phyloP scores from a whole-genome alignment of 208 protist species.

The Novymonas esmeraldas region DNA sequence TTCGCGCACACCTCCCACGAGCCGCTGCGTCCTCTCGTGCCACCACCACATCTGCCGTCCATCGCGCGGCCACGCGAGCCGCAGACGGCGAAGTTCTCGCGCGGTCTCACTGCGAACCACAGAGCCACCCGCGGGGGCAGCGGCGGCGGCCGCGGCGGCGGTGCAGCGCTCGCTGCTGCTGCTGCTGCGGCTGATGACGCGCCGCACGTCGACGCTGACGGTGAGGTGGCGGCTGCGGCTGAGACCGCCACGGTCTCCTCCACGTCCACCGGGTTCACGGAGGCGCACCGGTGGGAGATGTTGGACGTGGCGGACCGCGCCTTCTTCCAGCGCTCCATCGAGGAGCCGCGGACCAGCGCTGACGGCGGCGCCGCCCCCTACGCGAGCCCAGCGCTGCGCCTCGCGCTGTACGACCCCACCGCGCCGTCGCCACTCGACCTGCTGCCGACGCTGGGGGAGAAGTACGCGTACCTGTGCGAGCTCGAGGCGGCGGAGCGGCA shows the following conservation, averaged over 20 bases:
- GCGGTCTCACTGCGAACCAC: constrained; percentile 21
- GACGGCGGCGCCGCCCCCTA: neutral
- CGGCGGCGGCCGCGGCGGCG: no score
- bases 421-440: constrained; percentile 24
- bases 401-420: constrained; percentile 3
- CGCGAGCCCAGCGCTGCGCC: neutral
- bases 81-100: constrained; percentile 35
- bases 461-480: constrained; percentile 27
- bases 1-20: constrained; percentile 36
- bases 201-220: neutral
- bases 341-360: no score
- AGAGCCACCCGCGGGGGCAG: neutral
- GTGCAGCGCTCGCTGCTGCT: neutral
- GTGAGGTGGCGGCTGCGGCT: neutral
- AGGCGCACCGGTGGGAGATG: constrained; percentile 26
- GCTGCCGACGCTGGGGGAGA: constrained; percentile 23
- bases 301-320: constrained; percentile 9
- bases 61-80: constrained; percentile 38
- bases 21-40: constrained; percentile 44
- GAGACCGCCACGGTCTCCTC: neutral
- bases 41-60: constrained; percentile 47
- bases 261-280: constrained; percentile 21
- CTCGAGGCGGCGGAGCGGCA: constrained; percentile 57
- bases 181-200: neutral
- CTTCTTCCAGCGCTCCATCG: constrained; percentile 19